Conservation (phyloP, 768 basidiomycete species). For the Mycena galopus region DNA sequence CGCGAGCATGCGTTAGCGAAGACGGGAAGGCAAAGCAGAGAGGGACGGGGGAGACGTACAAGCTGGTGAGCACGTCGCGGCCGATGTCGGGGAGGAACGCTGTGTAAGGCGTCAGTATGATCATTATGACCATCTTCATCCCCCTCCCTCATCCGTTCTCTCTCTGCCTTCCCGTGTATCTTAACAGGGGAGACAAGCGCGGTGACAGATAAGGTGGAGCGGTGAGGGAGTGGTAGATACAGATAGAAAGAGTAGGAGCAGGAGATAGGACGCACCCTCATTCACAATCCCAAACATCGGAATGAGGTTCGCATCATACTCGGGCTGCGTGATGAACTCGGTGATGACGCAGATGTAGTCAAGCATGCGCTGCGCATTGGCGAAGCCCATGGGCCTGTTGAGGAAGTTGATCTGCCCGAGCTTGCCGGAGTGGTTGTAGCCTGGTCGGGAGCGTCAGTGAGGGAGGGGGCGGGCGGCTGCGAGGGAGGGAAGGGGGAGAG, state of each 20-base stretch:
- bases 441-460: not conserved
- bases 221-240: slow-evolving; percentile 27
- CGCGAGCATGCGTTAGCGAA: slow-evolving; percentile 23
- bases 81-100: slow-evolving; percentile 54
- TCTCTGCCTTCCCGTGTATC: not conserved
- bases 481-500: slow-evolving; percentile 42
- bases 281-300: slow-evolving; percentile 64
- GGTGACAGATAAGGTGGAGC: too few species aligned
- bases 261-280: slow-evolving; percentile 45
- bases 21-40: too few species aligned
- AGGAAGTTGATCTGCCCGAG: slow-evolving; percentile 67
- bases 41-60: slow-evolving; percentile 69
- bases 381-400: slow-evolving; percentile 75
- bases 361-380: slow-evolving; percentile 76
- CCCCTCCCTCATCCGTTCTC: not conserved
- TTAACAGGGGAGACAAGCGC: too few species aligned
- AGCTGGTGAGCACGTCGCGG: slow-evolving; percentile 55
- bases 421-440: slow-evolving; percentile 63
- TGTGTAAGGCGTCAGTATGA: not conserved
- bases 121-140: not conserved
- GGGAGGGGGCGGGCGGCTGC: not conserved
- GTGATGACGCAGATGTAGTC: slow-evolving; percentile 71
- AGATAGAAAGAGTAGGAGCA: not conserved
- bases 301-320: slow-evolving; percentile 66
- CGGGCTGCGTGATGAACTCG: slow-evolving; percentile 74